phyloP scores from a whole-genome alignment of 345 rosid genomes.

The Acer campestre region DNA sequence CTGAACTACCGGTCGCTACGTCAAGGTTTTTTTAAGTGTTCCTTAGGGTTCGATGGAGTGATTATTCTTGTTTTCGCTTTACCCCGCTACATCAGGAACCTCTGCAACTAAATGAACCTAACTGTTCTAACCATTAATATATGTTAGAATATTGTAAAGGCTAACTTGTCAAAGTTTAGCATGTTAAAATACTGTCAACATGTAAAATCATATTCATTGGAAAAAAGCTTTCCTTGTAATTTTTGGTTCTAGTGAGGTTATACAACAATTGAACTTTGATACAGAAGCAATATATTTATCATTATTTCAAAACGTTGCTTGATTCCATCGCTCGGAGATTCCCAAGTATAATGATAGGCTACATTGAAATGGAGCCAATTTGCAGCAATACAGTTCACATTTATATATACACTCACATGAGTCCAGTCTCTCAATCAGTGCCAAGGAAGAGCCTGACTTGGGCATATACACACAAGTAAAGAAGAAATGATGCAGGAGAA shows the following conservation, averaged over 20 bases:
- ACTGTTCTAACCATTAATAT: not conserved
- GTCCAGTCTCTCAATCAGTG: not conserved
- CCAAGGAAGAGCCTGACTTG: not conserved
- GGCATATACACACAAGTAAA: not conserved
- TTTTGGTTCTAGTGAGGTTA: not conserved
- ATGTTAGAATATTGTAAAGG: not conserved
- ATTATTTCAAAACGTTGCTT: not conserved
- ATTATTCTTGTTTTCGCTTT: too few relatives aligned
- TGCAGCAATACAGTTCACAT: not conserved
- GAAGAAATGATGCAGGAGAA: not conserved
- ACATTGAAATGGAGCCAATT: constrained; percentile 1
- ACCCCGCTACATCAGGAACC: too few relatives aligned
- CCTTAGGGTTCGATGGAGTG: too few relatives aligned
- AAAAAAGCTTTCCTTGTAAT: not conserved
- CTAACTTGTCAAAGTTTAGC: not conserved
- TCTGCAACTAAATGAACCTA: not conserved
- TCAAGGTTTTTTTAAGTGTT: too few relatives aligned
- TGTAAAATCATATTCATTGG: not conserved
- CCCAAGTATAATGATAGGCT: not conserved
- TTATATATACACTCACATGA: not conserved
- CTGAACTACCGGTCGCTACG: too few relatives aligned
- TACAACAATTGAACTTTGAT: not conserved
- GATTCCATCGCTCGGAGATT: not conserved
- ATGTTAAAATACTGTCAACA: not conserved
- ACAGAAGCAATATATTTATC: not conserved